Percentiles rank a stretch among this genome's conserved stretches.
Evolutionary conservation across 305 asterid genomes (phyloP).

Genomic region (Fraxinus albicans): DNA sequence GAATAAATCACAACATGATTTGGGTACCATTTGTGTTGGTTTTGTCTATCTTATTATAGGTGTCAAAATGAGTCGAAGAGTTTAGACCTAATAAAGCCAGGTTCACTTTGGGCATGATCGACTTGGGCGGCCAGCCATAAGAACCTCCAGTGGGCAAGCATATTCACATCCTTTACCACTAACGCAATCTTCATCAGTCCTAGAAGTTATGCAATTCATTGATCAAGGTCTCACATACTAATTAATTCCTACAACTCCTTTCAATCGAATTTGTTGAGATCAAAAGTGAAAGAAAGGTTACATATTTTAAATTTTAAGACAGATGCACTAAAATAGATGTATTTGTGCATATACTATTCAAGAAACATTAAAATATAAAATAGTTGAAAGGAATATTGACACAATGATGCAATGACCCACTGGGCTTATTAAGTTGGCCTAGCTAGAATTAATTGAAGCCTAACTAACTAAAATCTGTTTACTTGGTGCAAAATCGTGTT

Average conservation of each 20-base stretch:
- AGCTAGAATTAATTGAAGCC: too few species aligned
- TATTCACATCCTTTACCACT: neutral
- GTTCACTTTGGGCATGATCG: neutral
- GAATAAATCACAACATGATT: neutral
- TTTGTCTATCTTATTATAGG: neutral
- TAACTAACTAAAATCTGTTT: too few species aligned
- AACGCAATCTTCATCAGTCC: neutral
- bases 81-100: neutral
- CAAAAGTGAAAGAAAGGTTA: neutral
- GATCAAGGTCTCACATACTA: neutral
- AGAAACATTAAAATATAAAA: too few species aligned
- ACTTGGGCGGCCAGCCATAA: neutral
- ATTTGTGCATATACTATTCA: neutral
- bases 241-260: neutral
- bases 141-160: neutral
- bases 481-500: too few species aligned
- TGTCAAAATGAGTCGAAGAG: neutral
- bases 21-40: neutral
- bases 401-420: too few species aligned
- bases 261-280: neutral
- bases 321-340: neutral
- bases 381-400: too few species aligned
- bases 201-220: neutral
- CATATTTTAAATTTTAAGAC: neutral
- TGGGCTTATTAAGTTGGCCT: too few species aligned